Base-by-base conservation (phyloP, 1,139 yeast genomes). In the Pichia inconspicua region DNA sequence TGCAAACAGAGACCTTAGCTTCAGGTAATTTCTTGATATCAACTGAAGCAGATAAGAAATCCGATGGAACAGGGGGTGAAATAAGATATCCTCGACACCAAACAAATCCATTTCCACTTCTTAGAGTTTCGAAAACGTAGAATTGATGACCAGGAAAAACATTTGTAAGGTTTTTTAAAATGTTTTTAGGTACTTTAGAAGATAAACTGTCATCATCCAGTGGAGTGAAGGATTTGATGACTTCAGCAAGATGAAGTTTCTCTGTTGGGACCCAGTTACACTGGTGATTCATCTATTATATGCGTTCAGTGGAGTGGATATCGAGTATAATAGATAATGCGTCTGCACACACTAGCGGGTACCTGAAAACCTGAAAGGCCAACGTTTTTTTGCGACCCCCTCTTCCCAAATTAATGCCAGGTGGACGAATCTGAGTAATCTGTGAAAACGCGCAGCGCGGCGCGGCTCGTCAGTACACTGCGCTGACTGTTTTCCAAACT, bases 21-120 rank as follows among this genome's bases (percentile, higher is more conserved):
- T 75, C 80, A 1, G 88, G 87, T 48, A 84, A 67, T 49, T 77
- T 78, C 50, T 82, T 85, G 59, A 80, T 69, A 54, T 78, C 78
- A 37, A 78, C 75, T 2, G 83, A 73, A 25, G 80, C 77, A 41
- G 79, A 74, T 48, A 83, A 75, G 63, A 80, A 83, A 60, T 82
- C 87, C 43, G 78, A 74, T 2, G 92, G 92, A 51, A 80, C 68
- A 5, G 90, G 88, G 54, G 77, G 75, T 42, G 75, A 59, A 40
- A 80, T 70, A 5, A 78, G 73, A 63, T 87, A 86, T 19, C 90
- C 96, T 59, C 96, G 74, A 36, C 82, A 89, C 96, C 96, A 87
- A 32, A 43, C 36, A 9, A 47, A 39, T 8, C 19, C 28, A 9
- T 42, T 32, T 12, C 35, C 41, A 12, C 28, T 25, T 3, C 30